Conservation (phyloP, 164 flowering plant species). For the Chimonanthus praecox region DNA sequence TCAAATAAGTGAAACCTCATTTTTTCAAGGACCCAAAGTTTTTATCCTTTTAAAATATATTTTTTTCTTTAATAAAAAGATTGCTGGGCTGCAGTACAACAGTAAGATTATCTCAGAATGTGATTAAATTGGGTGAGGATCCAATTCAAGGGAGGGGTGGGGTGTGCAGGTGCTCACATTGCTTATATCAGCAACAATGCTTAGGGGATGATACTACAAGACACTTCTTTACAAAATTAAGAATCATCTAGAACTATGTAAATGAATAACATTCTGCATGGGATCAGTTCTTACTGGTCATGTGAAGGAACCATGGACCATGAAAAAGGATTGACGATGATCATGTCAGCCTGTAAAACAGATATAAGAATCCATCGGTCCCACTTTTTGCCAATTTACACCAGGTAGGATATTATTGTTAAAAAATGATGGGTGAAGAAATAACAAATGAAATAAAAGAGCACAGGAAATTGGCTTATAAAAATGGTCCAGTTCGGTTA, state of each 20-base stretch:
- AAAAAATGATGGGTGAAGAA: background rate
- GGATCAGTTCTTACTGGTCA: slow-evolving; percentile 52
- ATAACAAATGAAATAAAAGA: background rate
- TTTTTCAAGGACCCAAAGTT: too few species aligned
- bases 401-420: background rate
- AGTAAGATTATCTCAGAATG: too few species aligned
- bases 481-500: too few species aligned
- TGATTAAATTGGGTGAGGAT: too few species aligned
- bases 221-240: background rate
- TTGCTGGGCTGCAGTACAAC: too few species aligned
- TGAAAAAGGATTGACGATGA: slow-evolving; percentile 61
- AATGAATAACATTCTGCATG: background rate
- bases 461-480: background rate
- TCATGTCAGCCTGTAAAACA: slow-evolving; percentile 64
- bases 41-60: too few species aligned
- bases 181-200: too few species aligned
- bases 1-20: too few species aligned
- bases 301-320: slow-evolving; percentile 86
- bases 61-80: too few species aligned
- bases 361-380: slow-evolving; percentile 10
- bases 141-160: too few species aligned
- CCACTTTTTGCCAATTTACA: background rate
- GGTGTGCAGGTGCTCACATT: too few species aligned
- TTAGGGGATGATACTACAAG: background rate
- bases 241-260: background rate